Evolutionary conservation across 2,329 filamentous ascomycete genomes (phyloP), one percentile per base, ranked within the genome.

Genomic region (Paracamarosporium sp.): DNA sequence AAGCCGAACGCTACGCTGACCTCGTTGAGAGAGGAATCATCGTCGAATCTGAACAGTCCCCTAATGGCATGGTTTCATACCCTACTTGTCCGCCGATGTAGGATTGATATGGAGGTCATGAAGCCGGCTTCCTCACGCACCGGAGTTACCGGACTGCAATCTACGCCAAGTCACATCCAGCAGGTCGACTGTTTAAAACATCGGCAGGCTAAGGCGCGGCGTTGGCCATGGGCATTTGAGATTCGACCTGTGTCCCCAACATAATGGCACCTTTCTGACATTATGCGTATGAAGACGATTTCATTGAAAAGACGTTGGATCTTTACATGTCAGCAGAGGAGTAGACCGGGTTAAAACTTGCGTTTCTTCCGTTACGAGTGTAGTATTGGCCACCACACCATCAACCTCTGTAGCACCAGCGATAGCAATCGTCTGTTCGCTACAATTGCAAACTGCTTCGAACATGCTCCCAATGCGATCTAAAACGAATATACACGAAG

Each of bases 1-100:
- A 56, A 47, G 33, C 35, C 50, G 48, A 59, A 50, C 46, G 59
- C 40, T 56, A 55, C 31, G 41, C 55, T 22, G 60, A 64, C 36
- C 50, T 52, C 22, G 20, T 57, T n/a, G 27, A 28, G 5, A 62
- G 48, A 53, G 57, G 55, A 9, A 20, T 56, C 8, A 51, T 60
- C 24, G 35, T 51, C 24, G 13, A 44, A 6, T 3, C 48, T 24
- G 50, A 59, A 20, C 46, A 58, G 9, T 33, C 50, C 9, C 40
- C 51, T 31, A 17, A 27, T 35, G 57, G 33, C 2, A n/a, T 17
- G n/a, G 25, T 36, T 15, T 27, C 15, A 30, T 27, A 36, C 20
- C 36, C 40, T 17, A 15, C 20, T 28, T 57, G 55, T 50, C 44
- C 48, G 20, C 44, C 47, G 25, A 57, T 57, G 57, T 60, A 50